Evolutionary conservation across 768 basidiomycete genomes (phyloP).

Genomic region (Calocybe gangraenosa): DNA sequence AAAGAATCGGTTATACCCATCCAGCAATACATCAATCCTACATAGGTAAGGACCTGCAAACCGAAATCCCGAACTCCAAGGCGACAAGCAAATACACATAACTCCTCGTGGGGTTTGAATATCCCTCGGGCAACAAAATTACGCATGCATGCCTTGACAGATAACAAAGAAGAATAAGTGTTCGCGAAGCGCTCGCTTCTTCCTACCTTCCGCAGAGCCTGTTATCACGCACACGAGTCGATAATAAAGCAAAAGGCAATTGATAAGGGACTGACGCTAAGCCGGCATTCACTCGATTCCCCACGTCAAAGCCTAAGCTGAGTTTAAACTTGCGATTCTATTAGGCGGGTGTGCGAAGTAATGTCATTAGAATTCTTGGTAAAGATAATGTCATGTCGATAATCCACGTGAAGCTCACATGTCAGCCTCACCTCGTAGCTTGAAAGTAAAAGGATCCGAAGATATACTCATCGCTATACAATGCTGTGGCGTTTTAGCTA

Average conservation of each 20-base stretch:
- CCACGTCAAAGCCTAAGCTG: neutral
- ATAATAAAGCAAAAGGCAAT: neutral
- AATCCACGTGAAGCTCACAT: constrained; percentile 4
- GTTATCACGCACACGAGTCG: neutral
- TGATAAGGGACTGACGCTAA: constrained; percentile 1
- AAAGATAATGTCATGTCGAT: constrained; percentile 1
- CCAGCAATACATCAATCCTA: constrained; percentile 5
- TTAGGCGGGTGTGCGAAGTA: neutral
- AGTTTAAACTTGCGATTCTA: constrained; percentile 3
- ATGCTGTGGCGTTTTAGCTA: constrained; percentile 3
- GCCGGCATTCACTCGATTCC: neutral
- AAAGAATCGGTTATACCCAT: constrained; percentile 14
- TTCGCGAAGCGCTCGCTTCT: neutral
- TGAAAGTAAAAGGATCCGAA: neutral
- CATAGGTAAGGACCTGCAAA: neutral
- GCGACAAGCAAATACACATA: constrained; percentile 5
- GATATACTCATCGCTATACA: neutral
- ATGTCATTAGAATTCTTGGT: neutral
- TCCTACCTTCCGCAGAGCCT: neutral
- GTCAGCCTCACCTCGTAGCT: neutral
- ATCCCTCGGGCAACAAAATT: constrained; percentile 5
- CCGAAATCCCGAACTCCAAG: constrained; percentile 13
- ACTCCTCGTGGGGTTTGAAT: constrained; percentile 7
- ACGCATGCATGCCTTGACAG: neutral
- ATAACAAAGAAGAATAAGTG: constrained; percentile 11